Evolutionary conservation across 1,284 basidiomycete genomes (phyloP).

Genomic region (Cystobasidium sp.): DNA sequence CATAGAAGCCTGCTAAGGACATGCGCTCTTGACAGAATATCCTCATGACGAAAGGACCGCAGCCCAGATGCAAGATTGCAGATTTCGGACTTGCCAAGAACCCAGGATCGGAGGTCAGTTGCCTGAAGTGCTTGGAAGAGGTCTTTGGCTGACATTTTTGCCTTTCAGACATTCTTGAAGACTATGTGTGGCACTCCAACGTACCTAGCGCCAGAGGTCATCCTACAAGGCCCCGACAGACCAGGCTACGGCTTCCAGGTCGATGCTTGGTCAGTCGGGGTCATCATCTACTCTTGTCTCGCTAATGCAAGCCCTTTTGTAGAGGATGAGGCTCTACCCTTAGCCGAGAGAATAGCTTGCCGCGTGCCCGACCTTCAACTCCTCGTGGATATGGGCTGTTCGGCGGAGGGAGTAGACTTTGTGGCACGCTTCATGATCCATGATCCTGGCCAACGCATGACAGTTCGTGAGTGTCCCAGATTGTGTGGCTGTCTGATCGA

Average conservation of each 20-base stretch:
- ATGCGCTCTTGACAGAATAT: slow-evolving; percentile 63
- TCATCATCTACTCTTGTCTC: slow-evolving; percentile 88
- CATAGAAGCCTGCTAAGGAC: neutral
- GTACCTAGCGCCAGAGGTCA: slow-evolving; percentile 78
- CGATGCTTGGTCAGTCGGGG: slow-evolving; percentile 91
- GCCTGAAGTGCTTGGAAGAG: neutral
- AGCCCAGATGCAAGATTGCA: slow-evolving; percentile 77
- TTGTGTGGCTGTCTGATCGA: too few species aligned
- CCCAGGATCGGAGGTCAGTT: slow-evolving; percentile 63
- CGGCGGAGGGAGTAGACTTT: slow-evolving; percentile 61
- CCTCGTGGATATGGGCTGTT: slow-evolving; percentile 55
- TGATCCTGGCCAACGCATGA: slow-evolving; percentile 65
- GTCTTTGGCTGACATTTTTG: neutral
- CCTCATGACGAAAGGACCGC: slow-evolving; percentile 68
- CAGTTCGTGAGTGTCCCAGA: slow-evolving; percentile 57
- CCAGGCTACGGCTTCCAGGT: slow-evolving; percentile 80
- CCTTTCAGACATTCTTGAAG: slow-evolving; percentile 57
- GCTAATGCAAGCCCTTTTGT: slow-evolving; percentile 72
- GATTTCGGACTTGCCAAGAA: slow-evolving; percentile 93
- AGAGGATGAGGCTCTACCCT: slow-evolving; percentile 63
- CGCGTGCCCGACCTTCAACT: slow-evolving; percentile 47
- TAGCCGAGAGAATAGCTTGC: slow-evolving; percentile 57
- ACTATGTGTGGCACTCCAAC: slow-evolving; percentile 85
- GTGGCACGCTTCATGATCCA: slow-evolving; percentile 62
- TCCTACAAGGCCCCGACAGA: slow-evolving; percentile 66